Evolutionary conservation across 78 protist genomes (phyloP).

Genomic region (Tieghemostelium lacteum): DNA sequence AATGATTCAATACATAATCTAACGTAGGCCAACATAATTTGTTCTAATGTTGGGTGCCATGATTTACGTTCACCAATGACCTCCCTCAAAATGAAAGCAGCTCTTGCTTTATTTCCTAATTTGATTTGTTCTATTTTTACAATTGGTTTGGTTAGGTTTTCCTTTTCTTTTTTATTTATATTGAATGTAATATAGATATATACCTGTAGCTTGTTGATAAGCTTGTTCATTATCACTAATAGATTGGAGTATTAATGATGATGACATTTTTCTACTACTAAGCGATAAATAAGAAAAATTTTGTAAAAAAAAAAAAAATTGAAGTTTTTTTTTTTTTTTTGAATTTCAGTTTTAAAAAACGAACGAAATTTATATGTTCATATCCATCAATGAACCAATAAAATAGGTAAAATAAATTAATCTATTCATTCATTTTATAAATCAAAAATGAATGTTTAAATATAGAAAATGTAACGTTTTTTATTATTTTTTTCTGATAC

Average conservation of each 20-base stretch:
- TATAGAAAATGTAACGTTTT: too few relatives aligned
- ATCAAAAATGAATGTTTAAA: too few relatives aligned
- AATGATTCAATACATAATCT: slow-evolving; percentile 38
- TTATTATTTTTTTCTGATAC: neutral
- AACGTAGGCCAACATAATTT: slow-evolving; percentile 47
- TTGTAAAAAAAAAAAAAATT: too few relatives aligned
- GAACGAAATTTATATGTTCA: too few relatives aligned
- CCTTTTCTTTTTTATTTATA: too few relatives aligned
- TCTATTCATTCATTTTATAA: too few relatives aligned
- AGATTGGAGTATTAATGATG: slow-evolving; percentile 2
- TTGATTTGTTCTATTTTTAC: slow-evolving; percentile 29
- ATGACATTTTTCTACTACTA: neutral
- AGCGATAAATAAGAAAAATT: neutral
- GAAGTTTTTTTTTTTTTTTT: too few relatives aligned
- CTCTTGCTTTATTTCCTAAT: slow-evolving; percentile 29
- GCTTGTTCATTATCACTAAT: slow-evolving; percentile 34
- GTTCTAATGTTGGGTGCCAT: slow-evolving; percentile 63
- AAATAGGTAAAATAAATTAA: too few relatives aligned
- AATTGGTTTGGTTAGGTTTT: neutral
- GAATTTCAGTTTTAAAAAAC: too few relatives aligned
- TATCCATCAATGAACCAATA: too few relatives aligned
- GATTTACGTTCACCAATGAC: slow-evolving; percentile 32
- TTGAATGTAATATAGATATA: too few relatives aligned
- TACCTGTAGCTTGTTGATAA: slow-evolving; percentile 21
- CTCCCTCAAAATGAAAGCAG: slow-evolving; percentile 24